Base-by-base conservation (phyloP, 208 protist species). In the Crithidia thermophila region DNA sequence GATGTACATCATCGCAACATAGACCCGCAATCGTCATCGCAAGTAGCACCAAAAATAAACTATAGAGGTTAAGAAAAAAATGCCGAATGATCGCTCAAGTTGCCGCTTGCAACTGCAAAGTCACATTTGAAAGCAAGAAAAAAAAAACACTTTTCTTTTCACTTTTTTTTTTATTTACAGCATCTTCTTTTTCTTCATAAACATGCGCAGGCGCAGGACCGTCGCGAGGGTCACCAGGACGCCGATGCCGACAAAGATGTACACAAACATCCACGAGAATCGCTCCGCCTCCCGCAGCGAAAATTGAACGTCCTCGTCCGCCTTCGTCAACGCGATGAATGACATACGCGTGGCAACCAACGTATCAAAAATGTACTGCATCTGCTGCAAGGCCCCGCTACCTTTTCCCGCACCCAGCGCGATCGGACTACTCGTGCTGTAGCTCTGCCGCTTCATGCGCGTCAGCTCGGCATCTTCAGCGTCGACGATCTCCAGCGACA, bases 381-480 rank as follows among this genome's bases (percentile, higher is more conserved):
- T 85, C 57, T 94, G 87, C 50, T 76, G 81, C 36, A 89, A 50
- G 7, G 82, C 75, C 1, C 78, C 82, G 53, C 77, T 94, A 11
- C 67, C 75, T 45, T 90, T 85, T 5, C 76, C 73, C 16, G 75
- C 72, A 7, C 83, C 82, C 23, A 89, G 75, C 0, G 79, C 78
- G 50, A 88, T 83, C 28, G 78, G 78, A 51, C 70, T 87, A 40
- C 75, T 87, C 3, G 78, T 85, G 56, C 79, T 89, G 76, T 90
- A 90, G 61, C 67, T 73, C 51, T 86, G 77, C 64, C 77, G 75
- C 70, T 85, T 89, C 71, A 84, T 79, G 46, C 79, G 82, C 51
- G 79, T 87, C 16, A 86, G 71, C 84, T 88, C 84, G 1, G 87
- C 84, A 21, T 90, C 84, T 52, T 87, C 77, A 31, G 84, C 87